Base-by-base conservation (phyloP, 2,329 filamentous ascomycete species). In the Alternaria arborescens region DNA sequence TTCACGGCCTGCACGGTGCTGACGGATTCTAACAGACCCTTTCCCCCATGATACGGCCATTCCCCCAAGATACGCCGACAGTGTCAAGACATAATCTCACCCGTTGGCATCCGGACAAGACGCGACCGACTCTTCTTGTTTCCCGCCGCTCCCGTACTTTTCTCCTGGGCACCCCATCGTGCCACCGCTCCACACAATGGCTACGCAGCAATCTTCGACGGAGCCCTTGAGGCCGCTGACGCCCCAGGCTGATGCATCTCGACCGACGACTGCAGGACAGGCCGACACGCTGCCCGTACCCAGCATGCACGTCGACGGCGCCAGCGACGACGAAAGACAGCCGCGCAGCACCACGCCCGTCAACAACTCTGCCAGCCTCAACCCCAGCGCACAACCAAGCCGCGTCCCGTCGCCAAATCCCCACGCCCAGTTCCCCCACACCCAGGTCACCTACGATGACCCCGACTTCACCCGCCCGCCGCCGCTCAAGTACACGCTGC, bases 401-500 rank as follows among this genome's bases (percentile, higher is more conserved):
- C 63, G 72, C 30, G 69, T 71, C n/a, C 58, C 68, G 38, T 78
- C 74, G 24, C 71, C 71, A 26, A 74, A 71, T 44, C 67, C 65
- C 7, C 75, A 76, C 34, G 73, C 78, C 22, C 61, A 73, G n/a
- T 77, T 74, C 47, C 77, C 80, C 32, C 76, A 79, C 54, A 80
- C 79, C 1, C 80, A 81, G 63, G 62, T 82, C 62, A 69, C 71
- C 3, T 80, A 76, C 67, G 72, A 78, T 36, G 79, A 81, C 55
- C 72, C 76, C 28, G 74, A 78, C 60, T 81, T 81, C 65, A 68
- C 69, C n/a, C 69, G 70, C 8, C 82, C 82, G 22, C 86, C 86
- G 48, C 79, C 82, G 18, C 80, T 88, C 38, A 84, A 87, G 24
- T 88, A 88, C 76, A 83, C 83, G 22, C 73, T 88, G 42, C 81